A percentile compares a stretch with the other conserved stretches of the same genome.
Conservation (phyloP, 345 rosid species). For the Lumnitzera racemosa region DNA sequence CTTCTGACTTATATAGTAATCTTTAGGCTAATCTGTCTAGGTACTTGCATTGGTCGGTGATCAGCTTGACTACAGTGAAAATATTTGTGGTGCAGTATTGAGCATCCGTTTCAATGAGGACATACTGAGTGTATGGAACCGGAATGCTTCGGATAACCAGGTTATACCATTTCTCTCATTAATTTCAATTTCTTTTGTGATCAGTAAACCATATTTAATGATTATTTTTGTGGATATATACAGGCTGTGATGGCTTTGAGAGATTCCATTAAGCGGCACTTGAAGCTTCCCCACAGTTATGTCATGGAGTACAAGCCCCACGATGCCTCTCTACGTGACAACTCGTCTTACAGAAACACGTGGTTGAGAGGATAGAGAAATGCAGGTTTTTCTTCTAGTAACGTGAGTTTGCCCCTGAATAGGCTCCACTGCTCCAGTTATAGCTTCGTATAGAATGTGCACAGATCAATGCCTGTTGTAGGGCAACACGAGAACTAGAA, state of each 20-base stretch:
- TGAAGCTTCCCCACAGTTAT: constrained; percentile 83
- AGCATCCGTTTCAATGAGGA: constrained; percentile 94
- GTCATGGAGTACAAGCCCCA: constrained; percentile 98
- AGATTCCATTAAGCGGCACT: constrained; percentile 79
- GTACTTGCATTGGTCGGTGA: constrained; percentile 90
- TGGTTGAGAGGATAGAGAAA: constrained; percentile 81
- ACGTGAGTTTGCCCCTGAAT: too few species aligned
- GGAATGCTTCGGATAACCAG: constrained; percentile 90
- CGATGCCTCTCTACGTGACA: constrained; percentile 86
- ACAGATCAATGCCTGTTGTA: too few species aligned
- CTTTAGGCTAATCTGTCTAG: constrained; percentile 25
- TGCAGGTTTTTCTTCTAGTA: background rate
- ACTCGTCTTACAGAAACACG: constrained; percentile 86
- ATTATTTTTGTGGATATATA: constrained; percentile 1
- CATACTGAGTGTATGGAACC: constrained; percentile 87
- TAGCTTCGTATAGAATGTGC: too few species aligned
- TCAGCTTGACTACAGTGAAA: constrained; percentile 76
- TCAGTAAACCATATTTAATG: background rate
- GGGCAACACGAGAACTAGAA: too few species aligned
- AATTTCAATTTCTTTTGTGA: background rate
- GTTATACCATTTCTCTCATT: constrained; percentile 19
- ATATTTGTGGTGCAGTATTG: constrained; percentile 88
- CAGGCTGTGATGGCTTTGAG: constrained; percentile 92
- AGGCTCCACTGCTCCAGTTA: too few species aligned
- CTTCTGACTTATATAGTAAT: background rate